A percentile compares a stretch with the other conserved stretches of the same genome.
phyloP scores from a whole-genome alignment of 148 eudicot species.

The Camellia granthamiana region DNA sequence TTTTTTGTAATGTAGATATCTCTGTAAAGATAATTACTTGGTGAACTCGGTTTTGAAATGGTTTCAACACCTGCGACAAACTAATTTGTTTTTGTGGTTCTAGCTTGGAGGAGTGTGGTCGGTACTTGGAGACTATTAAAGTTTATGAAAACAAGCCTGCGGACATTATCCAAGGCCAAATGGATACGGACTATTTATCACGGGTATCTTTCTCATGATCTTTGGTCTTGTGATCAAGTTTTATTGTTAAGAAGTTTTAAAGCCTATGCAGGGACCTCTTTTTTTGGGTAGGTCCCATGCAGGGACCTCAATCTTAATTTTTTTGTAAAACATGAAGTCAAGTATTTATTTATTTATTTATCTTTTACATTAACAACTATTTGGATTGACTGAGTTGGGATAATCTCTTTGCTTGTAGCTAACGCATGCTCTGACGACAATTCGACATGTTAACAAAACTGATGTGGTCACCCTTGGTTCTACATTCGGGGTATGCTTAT shows the following conservation, averaged over 20 bases:
- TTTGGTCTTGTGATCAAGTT: slow-evolving; percentile 1
- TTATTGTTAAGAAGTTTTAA: not conserved
- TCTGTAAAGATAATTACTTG: not conserved
- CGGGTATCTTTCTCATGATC: slow-evolving; percentile 46
- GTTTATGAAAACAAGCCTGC: slow-evolving; percentile 94
- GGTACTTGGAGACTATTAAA: slow-evolving; percentile 88
- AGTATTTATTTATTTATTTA: not conserved
- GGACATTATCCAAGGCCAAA: slow-evolving; percentile 91
- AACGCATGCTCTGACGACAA: slow-evolving; percentile 75
- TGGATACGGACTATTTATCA: slow-evolving; percentile 79
- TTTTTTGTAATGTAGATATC: not conserved
- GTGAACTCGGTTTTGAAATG: not conserved
- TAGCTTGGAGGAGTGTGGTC: slow-evolving; percentile 98
- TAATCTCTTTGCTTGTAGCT: slow-evolving; percentile 43
- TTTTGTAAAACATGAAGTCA: not conserved
- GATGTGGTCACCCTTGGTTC: slow-evolving; percentile 97
- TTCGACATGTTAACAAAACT: slow-evolving; percentile 91
- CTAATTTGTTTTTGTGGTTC: slow-evolving; percentile 11
- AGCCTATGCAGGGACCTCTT: not conserved
- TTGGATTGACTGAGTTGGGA: not conserved
- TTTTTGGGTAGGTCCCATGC: not conserved
- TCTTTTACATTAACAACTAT: not conserved
- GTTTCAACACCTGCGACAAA: not conserved
- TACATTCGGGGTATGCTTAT: slow-evolving; percentile 78
- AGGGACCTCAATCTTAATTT: not conserved